These are phyloP conservation scores for Yamadazyma trypodendri DNA, from an alignment of 1,139 yeast genomes.

Conservation along the genomic window DNA sequence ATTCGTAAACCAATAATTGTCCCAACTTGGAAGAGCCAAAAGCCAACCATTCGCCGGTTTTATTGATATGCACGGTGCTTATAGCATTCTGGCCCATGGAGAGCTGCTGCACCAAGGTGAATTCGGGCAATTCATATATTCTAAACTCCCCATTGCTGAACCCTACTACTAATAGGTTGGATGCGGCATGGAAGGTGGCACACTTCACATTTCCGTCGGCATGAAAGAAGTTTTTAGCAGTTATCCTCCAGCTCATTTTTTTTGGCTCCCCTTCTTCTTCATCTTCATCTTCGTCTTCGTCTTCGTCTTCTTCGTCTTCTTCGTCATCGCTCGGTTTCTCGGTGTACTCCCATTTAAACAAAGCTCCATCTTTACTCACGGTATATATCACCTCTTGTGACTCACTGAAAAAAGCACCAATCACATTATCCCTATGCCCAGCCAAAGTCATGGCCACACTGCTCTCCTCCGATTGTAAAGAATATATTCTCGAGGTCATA, in stretches of 20 bases:
- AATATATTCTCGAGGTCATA: constrained; percentile 84
- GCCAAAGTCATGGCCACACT: constrained; percentile 83
- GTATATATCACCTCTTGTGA: constrained; percentile 90
- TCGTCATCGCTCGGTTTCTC: constrained; percentile 41
- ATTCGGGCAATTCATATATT: constrained; percentile 76
- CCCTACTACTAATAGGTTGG: constrained; percentile 83
- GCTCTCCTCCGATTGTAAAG: constrained; percentile 70
- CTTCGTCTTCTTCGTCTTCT: constrained; percentile 36
- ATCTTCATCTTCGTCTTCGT: constrained; percentile 36
- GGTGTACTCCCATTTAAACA: constrained; percentile 87
- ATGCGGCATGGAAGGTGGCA: constrained; percentile 74
- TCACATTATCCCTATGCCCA: constrained; percentile 89
- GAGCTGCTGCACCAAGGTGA: constrained; percentile 76
- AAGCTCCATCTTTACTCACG: constrained; percentile 90
- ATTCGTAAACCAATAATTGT: constrained; percentile 94
- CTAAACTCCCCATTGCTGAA: constrained; percentile 89
- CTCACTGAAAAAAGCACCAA: constrained; percentile 80
- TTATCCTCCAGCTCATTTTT: constrained; percentile 74
- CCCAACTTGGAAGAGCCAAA: constrained; percentile 90
- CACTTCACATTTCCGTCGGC: constrained; percentile 76
- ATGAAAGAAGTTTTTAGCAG: constrained; percentile 70
- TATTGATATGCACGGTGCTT: constrained; percentile 75
- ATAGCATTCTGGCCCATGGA: constrained; percentile 92
- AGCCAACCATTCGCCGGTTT: constrained; percentile 94
- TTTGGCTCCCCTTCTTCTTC: constrained; percentile 16